These are phyloP conservation scores for Guillardia theta DNA, from an alignment of 78 protist genomes.

Conservation along the genomic window DNA sequence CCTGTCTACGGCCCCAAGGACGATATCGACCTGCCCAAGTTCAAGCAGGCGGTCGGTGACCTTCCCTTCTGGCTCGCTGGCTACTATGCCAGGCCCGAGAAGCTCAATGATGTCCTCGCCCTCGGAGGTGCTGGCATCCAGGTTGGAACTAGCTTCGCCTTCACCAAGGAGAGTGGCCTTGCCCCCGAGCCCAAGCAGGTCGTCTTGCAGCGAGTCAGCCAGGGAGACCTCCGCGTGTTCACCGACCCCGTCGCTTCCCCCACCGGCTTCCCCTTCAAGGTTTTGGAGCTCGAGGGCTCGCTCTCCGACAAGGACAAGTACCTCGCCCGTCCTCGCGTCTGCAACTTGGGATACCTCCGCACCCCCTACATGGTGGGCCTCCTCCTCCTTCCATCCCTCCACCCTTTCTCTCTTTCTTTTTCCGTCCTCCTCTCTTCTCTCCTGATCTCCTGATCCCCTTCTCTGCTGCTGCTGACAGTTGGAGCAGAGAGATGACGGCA, in stretches of 20 bases:
- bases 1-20: constrained; percentile 37
- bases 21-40: constrained; percentile 27
- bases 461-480: neutral
- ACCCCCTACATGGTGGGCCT: neutral
- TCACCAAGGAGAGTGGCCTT: constrained; percentile 13
- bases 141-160: constrained; percentile 3
- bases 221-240: constrained; percentile 19
- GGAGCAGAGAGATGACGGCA: neutral
- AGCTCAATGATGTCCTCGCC: constrained; percentile 21
- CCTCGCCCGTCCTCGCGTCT: neutral
- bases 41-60: neutral
- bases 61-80: constrained; percentile 42
- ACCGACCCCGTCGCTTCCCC: constrained; percentile 38
- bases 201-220: neutral
- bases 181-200: constrained; percentile 4
- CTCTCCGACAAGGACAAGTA: neutral
- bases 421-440: neutral
- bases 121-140: constrained; percentile 5
- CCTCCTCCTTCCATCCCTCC: neutral
- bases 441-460: neutral
- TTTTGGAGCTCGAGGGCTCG: constrained; percentile 14
- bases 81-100: constrained; percentile 27
- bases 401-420: neutral
- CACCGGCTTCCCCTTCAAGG: constrained; percentile 43
- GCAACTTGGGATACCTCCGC: constrained; percentile 31